Evolutionary conservation across 139 green algal genomes (phyloP), one percentile per base, ranked within the genome.

Genomic region (Chlorella vulgaris): DNA sequence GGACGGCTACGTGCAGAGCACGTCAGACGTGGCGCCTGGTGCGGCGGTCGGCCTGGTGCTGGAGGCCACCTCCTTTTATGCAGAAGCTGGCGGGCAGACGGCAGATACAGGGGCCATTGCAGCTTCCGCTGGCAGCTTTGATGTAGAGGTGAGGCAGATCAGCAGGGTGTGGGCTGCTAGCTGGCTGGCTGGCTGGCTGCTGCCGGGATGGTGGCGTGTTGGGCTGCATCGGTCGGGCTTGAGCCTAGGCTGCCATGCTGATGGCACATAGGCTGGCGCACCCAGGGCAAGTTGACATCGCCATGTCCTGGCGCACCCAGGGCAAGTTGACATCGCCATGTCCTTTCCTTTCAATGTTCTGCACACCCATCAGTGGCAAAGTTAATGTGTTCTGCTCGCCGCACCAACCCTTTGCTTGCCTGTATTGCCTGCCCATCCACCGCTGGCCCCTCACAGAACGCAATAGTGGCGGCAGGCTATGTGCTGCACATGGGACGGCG

Each of bases 21-120:
- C 87, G 13, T 82, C 73, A 7, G 81, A 76, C 47, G 26, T 67
- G 62, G 36, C 82, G 28, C 81, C 35, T 21, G 89, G 87, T 22
- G 87, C 77, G 61, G 83, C 88, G 4, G 63, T 97, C 6, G 97
- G 96, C 29, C 68, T 99, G n/a, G 92, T 99, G 43, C 86, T 99
- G 63, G 88, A 96, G 73, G 79, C 8, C 10, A 98, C 97, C 4
- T 85, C 83, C 68, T 99, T 98, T 86, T 99, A 99, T 77, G 94
- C 95, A 1, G 97, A 99, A 85, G 66, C 79, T 24, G 96, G 96
- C 29, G 96, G 96, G 13, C 94, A 97, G 89, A 89, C 95, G 33
- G 90, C 88, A 15, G 95, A 98, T 87, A 93, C 86, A 0, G 95
- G 95, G 67, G 43, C 35, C 35, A 40, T 98, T 0, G 71, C 81